A percentile compares a stretch with the other conserved stretches of the same genome.
phyloP scores from a whole-genome alignment of 768 basidiomycete genomes.

The Russula abietina region DNA sequence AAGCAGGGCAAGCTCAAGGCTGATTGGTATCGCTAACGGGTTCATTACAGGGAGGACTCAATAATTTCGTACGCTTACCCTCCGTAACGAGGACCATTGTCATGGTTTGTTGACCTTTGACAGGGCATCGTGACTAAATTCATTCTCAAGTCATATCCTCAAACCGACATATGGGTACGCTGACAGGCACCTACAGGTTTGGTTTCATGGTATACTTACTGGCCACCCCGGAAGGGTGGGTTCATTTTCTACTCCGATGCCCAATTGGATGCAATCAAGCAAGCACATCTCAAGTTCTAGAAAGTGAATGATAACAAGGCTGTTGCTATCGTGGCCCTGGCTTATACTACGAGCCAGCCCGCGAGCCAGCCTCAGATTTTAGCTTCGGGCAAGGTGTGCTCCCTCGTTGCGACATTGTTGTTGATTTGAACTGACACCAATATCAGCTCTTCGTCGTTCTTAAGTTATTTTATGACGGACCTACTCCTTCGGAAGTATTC shows the following conservation, averaged over 20 bases:
- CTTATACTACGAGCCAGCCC: background rate
- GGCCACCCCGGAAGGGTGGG: background rate
- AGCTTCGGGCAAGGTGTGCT: background rate
- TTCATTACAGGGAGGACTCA: conserved; percentile 12
- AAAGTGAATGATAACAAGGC: conserved; percentile 5
- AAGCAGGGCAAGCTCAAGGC: background rate
- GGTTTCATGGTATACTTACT: background rate
- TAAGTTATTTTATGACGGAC: conserved; percentile 20
- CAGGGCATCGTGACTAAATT: conserved; percentile 22
- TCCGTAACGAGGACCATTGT: too few species aligned
- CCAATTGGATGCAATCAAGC: background rate
- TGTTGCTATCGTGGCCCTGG: background rate
- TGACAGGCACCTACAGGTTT: background rate
- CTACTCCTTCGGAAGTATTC: conserved; percentile 21
- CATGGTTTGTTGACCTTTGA: background rate
- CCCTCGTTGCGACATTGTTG: background rate
- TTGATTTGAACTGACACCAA: background rate
- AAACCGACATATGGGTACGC: conserved; percentile 16
- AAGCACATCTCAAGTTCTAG: conserved; percentile 2
- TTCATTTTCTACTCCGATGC: background rate
- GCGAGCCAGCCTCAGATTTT: too few species aligned
- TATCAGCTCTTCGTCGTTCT: background rate
- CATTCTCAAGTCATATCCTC: conserved; percentile 7
- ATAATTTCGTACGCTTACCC: conserved; percentile 10
- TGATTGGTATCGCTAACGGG: background rate